These are phyloP conservation scores for Hortiboletus flavorubellus DNA, from an alignment of 768 basidiomycete genomes.

Conservation along the genomic window DNA sequence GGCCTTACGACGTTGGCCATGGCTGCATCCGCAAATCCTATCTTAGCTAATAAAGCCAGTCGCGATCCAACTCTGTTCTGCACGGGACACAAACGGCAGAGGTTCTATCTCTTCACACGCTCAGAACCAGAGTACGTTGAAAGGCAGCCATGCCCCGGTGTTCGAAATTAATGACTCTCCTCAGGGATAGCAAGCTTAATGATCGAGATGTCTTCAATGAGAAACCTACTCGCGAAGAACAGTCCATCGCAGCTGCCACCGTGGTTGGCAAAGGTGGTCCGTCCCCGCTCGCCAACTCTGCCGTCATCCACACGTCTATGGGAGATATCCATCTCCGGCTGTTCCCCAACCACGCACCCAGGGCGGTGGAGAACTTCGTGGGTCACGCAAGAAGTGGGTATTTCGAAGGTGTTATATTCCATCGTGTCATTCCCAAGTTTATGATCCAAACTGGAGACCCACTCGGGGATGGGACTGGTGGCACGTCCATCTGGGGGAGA, in stretches of 20 bases:
- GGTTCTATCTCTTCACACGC: constrained; percentile 95
- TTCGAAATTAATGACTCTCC: background rate
- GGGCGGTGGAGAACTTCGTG: constrained; percentile 97
- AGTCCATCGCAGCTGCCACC: constrained; percentile 71
- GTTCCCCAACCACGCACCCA: constrained; percentile 91
- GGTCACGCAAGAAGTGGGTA: constrained; percentile 86
- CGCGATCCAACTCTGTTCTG: constrained; percentile 92
- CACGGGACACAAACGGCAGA: constrained; percentile 86
- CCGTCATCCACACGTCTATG: constrained; percentile 91
- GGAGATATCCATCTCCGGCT: constrained; percentile 90
- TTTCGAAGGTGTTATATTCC: constrained; percentile 93
- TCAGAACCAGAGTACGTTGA: constrained; percentile 81
- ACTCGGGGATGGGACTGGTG: constrained; percentile 91
- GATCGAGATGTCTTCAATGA: constrained; percentile 99
- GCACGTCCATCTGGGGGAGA: constrained; percentile 83
- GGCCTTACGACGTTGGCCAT: constrained; percentile 84
- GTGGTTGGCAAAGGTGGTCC: constrained; percentile 49
- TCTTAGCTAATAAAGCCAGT: constrained; percentile 78
- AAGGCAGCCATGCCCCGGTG: background rate
- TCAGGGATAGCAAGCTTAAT: constrained; percentile 77
- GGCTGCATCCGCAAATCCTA: constrained; percentile 94
- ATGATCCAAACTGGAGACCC: constrained; percentile 98
- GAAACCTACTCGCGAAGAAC: constrained; percentile 93
- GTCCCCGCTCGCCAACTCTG: constrained; percentile 70
- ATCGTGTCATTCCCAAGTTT: constrained; percentile 97